Percentiles rank a stretch among this genome's conserved stretches.
Evolutionary conservation across 805 yeast genomes (phyloP).

Genomic region (Ogataea zsoltii): DNA sequence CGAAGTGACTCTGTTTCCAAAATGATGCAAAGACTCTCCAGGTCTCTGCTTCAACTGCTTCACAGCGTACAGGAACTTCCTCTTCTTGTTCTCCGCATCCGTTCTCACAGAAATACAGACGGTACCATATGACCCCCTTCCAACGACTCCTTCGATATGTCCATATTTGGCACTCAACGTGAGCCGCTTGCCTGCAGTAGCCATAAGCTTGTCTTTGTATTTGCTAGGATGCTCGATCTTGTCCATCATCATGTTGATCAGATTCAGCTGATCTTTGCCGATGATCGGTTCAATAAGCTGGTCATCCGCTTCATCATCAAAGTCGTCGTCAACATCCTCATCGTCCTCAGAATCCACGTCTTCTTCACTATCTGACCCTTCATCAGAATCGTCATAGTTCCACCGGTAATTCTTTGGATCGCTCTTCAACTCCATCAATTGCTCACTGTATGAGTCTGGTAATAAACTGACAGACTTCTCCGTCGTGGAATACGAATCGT

Average conservation of each 20-base stretch:
- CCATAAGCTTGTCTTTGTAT: slow-evolving; percentile 31
- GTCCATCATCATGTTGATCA: slow-evolving; percentile 49
- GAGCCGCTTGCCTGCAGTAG: slow-evolving; percentile 31
- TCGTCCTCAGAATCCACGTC: slow-evolving; percentile 27
- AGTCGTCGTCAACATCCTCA: slow-evolving; percentile 35
- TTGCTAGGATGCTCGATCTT: slow-evolving; percentile 45
- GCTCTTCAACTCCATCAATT: slow-evolving; percentile 35
- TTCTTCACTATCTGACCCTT: slow-evolving; percentile 19
- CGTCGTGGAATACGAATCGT: slow-evolving; percentile 26
- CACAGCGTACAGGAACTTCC: slow-evolving; percentile 63
- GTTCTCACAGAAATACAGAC: slow-evolving; percentile 44
- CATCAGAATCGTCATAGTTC: slow-evolving; percentile 40
- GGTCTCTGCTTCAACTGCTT: slow-evolving; percentile 69
- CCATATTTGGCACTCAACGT: slow-evolving; percentile 50
- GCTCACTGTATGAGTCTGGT: slow-evolving; percentile 37
- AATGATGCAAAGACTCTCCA: slow-evolving; percentile 56
- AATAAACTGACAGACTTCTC: slow-evolving; percentile 37
- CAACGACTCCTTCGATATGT: slow-evolving; percentile 48
- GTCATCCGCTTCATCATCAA: slow-evolving; percentile 40
- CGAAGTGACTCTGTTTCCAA: slow-evolving; percentile 74
- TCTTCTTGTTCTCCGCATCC: slow-evolving; percentile 39
- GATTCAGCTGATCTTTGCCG: slow-evolving; percentile 47
- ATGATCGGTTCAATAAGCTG: slow-evolving; percentile 48
- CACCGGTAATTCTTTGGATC: slow-evolving; percentile 40
- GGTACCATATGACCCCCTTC: slow-evolving; percentile 50